These are phyloP conservation scores for Saussurea involucrata DNA, from an alignment of 129 eudicot genomes.

Conservation along the genomic window DNA sequence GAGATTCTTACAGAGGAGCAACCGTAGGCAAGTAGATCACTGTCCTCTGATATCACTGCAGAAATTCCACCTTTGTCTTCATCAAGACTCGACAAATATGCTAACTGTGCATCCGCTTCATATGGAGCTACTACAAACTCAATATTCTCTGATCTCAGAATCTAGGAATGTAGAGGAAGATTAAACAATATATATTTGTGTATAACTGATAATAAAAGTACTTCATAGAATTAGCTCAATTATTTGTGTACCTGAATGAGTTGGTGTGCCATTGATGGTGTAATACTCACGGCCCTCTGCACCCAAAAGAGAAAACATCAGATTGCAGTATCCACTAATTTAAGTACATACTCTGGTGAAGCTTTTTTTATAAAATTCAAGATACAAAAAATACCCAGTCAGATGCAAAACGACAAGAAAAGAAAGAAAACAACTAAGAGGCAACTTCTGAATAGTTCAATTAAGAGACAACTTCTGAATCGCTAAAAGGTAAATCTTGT, in stretches of 20 bases:
- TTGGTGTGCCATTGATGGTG: slow-evolving; percentile 84
- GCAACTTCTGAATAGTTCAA: too few relatives aligned
- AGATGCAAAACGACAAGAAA: background rate
- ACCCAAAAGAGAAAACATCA: slow-evolving; percentile 8
- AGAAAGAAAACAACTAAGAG: too few relatives aligned
- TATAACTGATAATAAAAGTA: background rate
- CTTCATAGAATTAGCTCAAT: background rate
- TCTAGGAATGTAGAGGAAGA: slow-evolving; percentile 25
- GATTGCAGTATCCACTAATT: background rate
- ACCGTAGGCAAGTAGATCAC: slow-evolving; percentile 81
- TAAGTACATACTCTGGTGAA: background rate
- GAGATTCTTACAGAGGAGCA: slow-evolving; percentile 76
- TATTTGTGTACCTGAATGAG: slow-evolving; percentile 58
- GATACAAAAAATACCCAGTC: background rate
- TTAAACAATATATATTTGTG: background rate
- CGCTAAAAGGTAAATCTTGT: too few relatives aligned
- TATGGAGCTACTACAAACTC: slow-evolving; percentile 92
- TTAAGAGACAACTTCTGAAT: too few relatives aligned
- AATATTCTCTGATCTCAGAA: slow-evolving; percentile 57
- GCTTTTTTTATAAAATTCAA: background rate
- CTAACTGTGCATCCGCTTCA: slow-evolving; percentile 93
- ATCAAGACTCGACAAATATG: slow-evolving; percentile 65
- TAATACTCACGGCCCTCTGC: slow-evolving; percentile 82
- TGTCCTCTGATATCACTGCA: slow-evolving; percentile 84
- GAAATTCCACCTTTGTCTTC: slow-evolving; percentile 60